Base-by-base conservation (phyloP, 768 basidiomycete species). In the Leccinum disarticulatum region DNA sequence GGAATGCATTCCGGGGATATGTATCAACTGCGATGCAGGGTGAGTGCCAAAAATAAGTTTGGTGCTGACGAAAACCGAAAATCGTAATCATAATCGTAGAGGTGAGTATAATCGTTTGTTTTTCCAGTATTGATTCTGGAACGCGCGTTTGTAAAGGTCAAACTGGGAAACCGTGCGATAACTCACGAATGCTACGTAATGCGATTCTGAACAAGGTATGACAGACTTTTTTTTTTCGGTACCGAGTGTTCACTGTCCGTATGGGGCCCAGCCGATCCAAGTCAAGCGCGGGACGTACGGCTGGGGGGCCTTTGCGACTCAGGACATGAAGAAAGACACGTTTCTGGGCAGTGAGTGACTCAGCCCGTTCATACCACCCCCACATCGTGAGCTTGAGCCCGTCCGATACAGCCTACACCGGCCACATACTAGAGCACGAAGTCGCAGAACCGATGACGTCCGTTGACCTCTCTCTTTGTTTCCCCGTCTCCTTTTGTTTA, bases 1-100 rank as follows among this genome's bases (percentile, higher is more conserved):
- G 52, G 84, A 86, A 66, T 87, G 85, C 61, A 76, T 81, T 59
- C 84, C 84, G 17, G 82, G 82, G 10, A 55, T 80, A 5, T 87
- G 85, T 65, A 33, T 62, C 0, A 64, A 50, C 1, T 85, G 83
- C 61, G 70, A 78, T 68, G 77, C 80, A 57, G 71, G 77, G 79
- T 79, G 55, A 63, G 72, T 67, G 15, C 7, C 17, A 7, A 38
- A 25, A 25, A 25, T 25, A 2, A 25, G 25, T 15, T 36, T 38
- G 8, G 7, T 38, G 17, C 38, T 38, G 38, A 38, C 8, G 17
- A 38, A 9, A 35, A 38, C 15, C 8, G 1, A 38, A 17, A 38
- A 38, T 17, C 7, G 17, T 55, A 1, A 59, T 19, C 52, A 25
- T 41, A 7, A 38, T 56, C 43, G 1, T 30, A 74, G 73, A 66